These are phyloP conservation scores for Fusarium coffeatum DNA, from an alignment of 2,329 filamentous ascomycete genomes.

Conservation along the genomic window DNA sequence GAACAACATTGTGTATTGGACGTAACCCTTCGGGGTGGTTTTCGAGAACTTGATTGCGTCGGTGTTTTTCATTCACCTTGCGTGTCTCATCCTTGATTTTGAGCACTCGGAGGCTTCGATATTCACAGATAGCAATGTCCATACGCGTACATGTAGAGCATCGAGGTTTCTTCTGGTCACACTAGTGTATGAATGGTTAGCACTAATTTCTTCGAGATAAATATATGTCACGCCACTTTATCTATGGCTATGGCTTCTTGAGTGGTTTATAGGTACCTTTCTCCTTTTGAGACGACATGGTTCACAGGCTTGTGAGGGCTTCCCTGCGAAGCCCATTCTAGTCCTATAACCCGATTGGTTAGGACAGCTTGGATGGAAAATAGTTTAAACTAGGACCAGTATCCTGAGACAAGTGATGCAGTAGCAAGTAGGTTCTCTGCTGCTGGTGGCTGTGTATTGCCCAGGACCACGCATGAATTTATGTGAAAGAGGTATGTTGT, in stretches of 20 bases:
- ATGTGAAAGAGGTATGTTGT: slow-evolving; percentile 3
- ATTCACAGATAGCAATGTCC: background rate
- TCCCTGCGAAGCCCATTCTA: slow-evolving; percentile 6
- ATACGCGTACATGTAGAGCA: slow-evolving; percentile 1
- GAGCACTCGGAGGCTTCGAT: background rate
- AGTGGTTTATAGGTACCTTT: background rate
- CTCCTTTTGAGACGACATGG: slow-evolving; percentile 8
- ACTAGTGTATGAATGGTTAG: background rate
- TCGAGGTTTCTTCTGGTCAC: slow-evolving; percentile 1
- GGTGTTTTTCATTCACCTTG: background rate
- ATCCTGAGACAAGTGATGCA: no score
- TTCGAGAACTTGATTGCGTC: no score
- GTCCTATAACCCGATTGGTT: background rate
- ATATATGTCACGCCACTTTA: background rate
- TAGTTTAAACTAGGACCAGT: rapidly evolving
- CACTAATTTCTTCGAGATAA: rapidly evolving
- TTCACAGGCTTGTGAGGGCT: slow-evolving; percentile 7
- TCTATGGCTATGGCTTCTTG: no score
- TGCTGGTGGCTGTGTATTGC: background rate
- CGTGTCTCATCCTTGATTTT: background rate
- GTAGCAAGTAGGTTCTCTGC: no score
- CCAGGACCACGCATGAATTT: background rate
- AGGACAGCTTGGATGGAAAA: no score
- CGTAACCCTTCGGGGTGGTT: background rate
- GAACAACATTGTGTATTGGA: background rate